Evolutionary conservation across 495 filamentous ascomycete genomes (phyloP).

Genomic region (Aspergillus heteromorphus): DNA sequence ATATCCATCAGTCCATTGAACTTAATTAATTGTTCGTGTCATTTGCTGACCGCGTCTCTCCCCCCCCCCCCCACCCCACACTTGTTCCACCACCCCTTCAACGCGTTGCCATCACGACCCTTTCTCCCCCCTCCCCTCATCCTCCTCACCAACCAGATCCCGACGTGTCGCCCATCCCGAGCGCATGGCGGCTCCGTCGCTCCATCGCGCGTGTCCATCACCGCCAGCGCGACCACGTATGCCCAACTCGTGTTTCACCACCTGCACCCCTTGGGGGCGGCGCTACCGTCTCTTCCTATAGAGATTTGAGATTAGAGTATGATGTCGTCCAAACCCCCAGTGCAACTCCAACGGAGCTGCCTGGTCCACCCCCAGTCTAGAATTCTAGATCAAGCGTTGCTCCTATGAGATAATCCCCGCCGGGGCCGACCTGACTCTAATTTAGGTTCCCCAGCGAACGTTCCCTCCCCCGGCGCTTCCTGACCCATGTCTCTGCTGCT

Average conservation of each 20-base stretch:
- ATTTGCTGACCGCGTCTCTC: slow-evolving; percentile 3
- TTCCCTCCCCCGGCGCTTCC: slow-evolving; percentile 3
- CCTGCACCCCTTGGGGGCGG: not conserved
- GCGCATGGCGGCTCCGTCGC: not conserved
- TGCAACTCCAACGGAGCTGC: not conserved
- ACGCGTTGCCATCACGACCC: slow-evolving; percentile 7
- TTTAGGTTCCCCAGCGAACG: slow-evolving; percentile 1
- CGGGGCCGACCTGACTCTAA: slow-evolving; percentile 1
- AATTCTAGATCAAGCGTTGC: not conserved
- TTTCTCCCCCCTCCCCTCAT: not conserved
- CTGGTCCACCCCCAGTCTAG: not conserved
- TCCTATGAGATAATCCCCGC: not conserved
- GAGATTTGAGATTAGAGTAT: too few species aligned
- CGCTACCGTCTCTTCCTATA: not conserved
- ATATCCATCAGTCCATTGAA: not conserved
- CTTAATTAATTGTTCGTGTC: not conserved
- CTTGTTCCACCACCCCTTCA: too few species aligned
- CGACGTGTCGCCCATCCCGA: not conserved
- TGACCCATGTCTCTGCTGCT: slow-evolving; percentile 13
- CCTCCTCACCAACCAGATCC: not conserved
- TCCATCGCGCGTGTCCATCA: not conserved
- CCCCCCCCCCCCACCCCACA: not conserved
- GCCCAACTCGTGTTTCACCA: not conserved
- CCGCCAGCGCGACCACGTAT: not conserved
- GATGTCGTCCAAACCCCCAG: not conserved